Base-by-base conservation (phyloP, 2,329 filamentous ascomycete genomes). In the Fusarium mangiferae region DNA sequence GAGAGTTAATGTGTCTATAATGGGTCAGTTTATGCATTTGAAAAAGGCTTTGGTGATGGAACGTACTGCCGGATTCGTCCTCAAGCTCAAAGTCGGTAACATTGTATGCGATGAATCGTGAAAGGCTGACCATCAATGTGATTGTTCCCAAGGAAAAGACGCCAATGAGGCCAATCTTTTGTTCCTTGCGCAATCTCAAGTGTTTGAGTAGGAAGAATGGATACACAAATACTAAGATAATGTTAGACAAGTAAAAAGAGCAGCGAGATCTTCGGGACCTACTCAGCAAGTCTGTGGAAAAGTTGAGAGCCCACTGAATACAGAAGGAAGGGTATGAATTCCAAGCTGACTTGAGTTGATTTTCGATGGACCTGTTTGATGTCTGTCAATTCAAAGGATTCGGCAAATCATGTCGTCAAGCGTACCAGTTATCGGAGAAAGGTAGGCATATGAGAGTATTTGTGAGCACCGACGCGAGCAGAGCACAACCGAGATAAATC, bases 161-260 rank as follows among this genome's bases (percentile, higher is more conserved):
- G 10, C 66, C 66, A 22, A 68, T 38, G 14, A 68, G 64, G 2
- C 36, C 66, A 2, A 68, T 35, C n/a, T 62, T 68, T 6, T 68
- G 66, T 18, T 62, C 64, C 7, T 44, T 68, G 3, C 56, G 64
- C 18, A 68, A 49, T 4, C 22, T 24, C 11, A 68, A 38, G 8
- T 68, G 66, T n/a, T 63, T 68, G 1, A 68, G 26, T 4, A 68
- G 28, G n/a, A 68, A 68, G 48, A 68, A 68, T 3, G 66, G 66
- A 18, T 55, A 68, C 1, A 68, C 13, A 8, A 68, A 68, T 9
- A 57, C 66, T 22, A 12, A 15, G 7, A 10, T 14, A 5, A 54
- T 8, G 6, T 56, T 56, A 56, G 38, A 24, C 14, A 15, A 18
- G 8, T 2, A 9, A 33, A 20, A 17, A 11, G 6, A 9, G 7